Evolutionary conservation across 2,329 filamentous ascomycete species (phyloP).

Genomic region (Hortaea werneckii): DNA sequence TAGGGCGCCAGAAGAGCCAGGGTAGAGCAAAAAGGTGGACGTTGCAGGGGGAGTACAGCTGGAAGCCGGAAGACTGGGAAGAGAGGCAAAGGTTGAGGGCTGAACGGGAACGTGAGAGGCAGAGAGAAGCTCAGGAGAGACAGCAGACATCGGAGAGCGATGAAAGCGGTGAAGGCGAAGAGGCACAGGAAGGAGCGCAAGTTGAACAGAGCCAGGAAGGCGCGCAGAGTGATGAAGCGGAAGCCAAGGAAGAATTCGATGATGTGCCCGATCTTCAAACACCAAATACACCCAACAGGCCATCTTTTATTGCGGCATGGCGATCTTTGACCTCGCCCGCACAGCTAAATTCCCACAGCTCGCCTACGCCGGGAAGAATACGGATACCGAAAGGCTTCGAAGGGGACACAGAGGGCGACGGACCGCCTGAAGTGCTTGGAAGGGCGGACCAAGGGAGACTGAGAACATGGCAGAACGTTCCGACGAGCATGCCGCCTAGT

Average conservation of each 20-base stretch:
- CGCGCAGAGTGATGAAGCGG: not conserved
- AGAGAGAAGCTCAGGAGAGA: slow-evolving; percentile 37
- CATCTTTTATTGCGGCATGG: slow-evolving; percentile 10
- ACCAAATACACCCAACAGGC: slow-evolving; percentile 10
- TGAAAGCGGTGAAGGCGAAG: slow-evolving; percentile 1
- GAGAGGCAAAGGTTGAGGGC: slow-evolving; percentile 6
- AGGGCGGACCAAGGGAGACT: too few species aligned
- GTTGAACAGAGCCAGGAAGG: slow-evolving; percentile 2
- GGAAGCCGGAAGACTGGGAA: slow-evolving; percentile 35
- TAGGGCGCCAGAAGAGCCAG: slow-evolving; percentile 51
- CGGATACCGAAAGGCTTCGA: slow-evolving; percentile 6
- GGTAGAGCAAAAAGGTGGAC: slow-evolving; percentile 43
- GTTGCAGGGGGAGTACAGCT: slow-evolving; percentile 33
- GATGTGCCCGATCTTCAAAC: slow-evolving; percentile 8
- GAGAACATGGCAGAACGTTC: slow-evolving; percentile 20
- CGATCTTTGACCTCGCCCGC: slow-evolving; percentile 29
- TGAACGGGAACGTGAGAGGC: slow-evolving; percentile 33
- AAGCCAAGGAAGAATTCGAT: not conserved
- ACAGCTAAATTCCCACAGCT: slow-evolving; percentile 29
- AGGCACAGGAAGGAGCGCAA: slow-evolving; percentile 1
- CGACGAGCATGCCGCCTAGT: slow-evolving; percentile 25
- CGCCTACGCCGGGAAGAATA: slow-evolving; percentile 32
- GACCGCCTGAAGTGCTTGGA: slow-evolving; percentile 8
- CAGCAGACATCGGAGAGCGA: slow-evolving; percentile 9
- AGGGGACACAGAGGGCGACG: slow-evolving; percentile 16